These are phyloP conservation scores for Barnettozyma vustinii DNA, from an alignment of 805 yeast genomes.

Conservation along the genomic window DNA sequence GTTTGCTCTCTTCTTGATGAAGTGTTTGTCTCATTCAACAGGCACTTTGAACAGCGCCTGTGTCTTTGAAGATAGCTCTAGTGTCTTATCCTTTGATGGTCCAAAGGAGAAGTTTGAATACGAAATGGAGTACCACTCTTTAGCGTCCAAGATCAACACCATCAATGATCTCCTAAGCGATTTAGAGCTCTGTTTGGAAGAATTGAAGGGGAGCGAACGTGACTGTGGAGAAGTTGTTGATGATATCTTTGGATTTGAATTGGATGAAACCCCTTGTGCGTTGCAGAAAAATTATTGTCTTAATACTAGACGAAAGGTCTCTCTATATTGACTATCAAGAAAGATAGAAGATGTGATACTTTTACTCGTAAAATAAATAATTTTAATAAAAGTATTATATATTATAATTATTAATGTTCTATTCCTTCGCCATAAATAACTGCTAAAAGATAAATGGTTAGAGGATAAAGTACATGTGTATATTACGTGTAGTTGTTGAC, in stretches of 20 bases:
- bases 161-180: background rate
- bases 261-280: background rate
- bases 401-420: no score
- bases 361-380: no score
- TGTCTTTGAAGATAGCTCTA: background rate
- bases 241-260: slow-evolving; percentile 8
- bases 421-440: no score
- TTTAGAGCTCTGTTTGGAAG: slow-evolving; percentile 1
- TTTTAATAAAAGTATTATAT: no score
- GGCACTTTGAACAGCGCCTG: background rate
- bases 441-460: background rate
- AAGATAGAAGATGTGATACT: background rate
- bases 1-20: slow-evolving; percentile 1
- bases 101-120: background rate
- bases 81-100: background rate
- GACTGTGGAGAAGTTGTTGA: background rate
- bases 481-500: background rate
- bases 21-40: slow-evolving; percentile 1
- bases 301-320: slow-evolving; percentile 1
- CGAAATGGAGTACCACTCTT: slow-evolving; percentile 4
- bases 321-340: background rate
- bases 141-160: slow-evolving; percentile 1
- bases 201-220: background rate
- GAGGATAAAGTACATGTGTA: background rate
- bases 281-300: slow-evolving; percentile 2